Evolutionary conservation across 2,329 filamentous ascomycete species (phyloP).

Genomic region (Ascochyta clinopodiicola): DNA sequence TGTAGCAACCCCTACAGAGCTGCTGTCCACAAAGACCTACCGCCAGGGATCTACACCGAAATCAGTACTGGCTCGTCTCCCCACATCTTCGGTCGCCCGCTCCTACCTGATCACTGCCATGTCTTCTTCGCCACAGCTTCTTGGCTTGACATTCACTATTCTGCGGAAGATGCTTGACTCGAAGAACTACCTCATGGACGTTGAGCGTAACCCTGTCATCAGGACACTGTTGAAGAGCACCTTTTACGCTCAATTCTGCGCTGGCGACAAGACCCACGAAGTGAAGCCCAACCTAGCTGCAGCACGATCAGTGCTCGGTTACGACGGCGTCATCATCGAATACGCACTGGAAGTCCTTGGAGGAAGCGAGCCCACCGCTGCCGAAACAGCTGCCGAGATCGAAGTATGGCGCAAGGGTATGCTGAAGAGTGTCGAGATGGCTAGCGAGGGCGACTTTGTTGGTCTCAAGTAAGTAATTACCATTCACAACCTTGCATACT

Average conservation of each 20-base stretch:
- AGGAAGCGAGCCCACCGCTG: constrained; percentile 60
- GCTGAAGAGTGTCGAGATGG: constrained; percentile 70
- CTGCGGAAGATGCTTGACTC: constrained; percentile 75
- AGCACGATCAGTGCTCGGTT: constrained; percentile 75
- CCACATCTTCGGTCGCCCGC: constrained; percentile 70
- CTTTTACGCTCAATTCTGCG: constrained; percentile 91
- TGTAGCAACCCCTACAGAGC: constrained; percentile 21
- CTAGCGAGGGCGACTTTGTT: constrained; percentile 60
- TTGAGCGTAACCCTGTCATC: constrained; percentile 77
- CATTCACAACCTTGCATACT: background rate
- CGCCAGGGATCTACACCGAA: constrained; percentile 21
- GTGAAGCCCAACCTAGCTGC: constrained; percentile 68
- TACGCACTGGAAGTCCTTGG: constrained; percentile 85
- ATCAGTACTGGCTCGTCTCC: constrained; percentile 67
- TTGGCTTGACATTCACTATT: constrained; percentile 71
- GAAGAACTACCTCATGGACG: constrained; percentile 69
- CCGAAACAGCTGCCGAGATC: constrained; percentile 67
- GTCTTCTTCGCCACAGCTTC: constrained; percentile 72
- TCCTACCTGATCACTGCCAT: constrained; percentile 73
- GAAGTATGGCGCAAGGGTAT: constrained; percentile 76
- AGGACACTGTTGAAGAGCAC: constrained; percentile 76
- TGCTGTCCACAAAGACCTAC: constrained; percentile 25
- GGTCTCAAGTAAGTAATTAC: constrained; percentile 56
- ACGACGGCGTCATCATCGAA: constrained; percentile 81
- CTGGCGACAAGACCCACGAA: constrained; percentile 75